Conservation (phyloP, 1,139 yeast species). For the Pneumocystis carinii region DNA sequence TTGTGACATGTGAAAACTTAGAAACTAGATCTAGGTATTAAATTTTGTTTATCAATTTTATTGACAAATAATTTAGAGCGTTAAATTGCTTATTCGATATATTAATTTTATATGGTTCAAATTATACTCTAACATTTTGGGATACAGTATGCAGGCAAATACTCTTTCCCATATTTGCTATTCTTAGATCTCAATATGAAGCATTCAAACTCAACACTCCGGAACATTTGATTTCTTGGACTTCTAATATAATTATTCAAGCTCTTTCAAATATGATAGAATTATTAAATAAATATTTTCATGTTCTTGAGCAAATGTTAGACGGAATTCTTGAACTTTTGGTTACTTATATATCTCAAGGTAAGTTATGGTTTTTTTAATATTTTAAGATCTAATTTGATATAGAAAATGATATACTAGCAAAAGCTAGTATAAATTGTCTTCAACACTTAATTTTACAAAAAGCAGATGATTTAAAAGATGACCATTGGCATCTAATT, state of each 20-base stretch:
- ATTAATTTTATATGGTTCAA: slow-evolving; percentile 60
- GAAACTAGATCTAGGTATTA: slow-evolving; percentile 58
- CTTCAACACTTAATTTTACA: slow-evolving; percentile 61
- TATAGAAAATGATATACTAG: slow-evolving; percentile 78
- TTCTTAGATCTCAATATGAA: slow-evolving; percentile 64
- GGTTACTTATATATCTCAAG: slow-evolving; percentile 77
- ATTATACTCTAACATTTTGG: slow-evolving; percentile 70
- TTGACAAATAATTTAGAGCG: slow-evolving; percentile 33
- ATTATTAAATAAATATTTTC: slow-evolving; percentile 67
- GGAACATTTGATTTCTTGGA: slow-evolving; percentile 87
- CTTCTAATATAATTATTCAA: slow-evolving; percentile 88
- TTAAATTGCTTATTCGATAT: slow-evolving; percentile 69
- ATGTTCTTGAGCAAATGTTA: slow-evolving; percentile 52
- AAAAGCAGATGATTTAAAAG: slow-evolving; percentile 50
- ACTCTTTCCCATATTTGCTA: slow-evolving; percentile 78
- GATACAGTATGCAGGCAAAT: slow-evolving; percentile 58
- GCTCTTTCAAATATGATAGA: slow-evolving; percentile 82
- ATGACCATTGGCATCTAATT: slow-evolving; percentile 61
- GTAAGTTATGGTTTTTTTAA: neutral
- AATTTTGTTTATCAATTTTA: neutral
- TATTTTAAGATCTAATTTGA: neutral
- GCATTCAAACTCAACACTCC: slow-evolving; percentile 48
- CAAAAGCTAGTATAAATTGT: slow-evolving; percentile 85
- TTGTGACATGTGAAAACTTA: slow-evolving; percentile 84
- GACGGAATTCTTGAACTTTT: slow-evolving; percentile 65